These are phyloP conservation scores for Stemphylium vesicarium DNA, from an alignment of 2,329 filamentous ascomycete genomes.

Conservation along the genomic window DNA sequence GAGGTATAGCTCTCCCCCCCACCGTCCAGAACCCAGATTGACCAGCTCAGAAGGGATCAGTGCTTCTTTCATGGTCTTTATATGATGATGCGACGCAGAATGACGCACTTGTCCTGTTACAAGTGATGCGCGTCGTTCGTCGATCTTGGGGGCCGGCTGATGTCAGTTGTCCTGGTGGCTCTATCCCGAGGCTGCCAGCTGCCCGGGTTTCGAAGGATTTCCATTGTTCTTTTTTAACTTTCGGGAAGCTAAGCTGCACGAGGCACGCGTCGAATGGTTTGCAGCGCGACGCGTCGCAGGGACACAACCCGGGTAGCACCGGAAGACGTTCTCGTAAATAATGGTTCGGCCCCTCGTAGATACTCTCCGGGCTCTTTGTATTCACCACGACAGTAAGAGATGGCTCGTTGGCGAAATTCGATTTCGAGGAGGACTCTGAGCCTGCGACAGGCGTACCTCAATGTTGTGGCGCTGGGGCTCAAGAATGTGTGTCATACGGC, in stretches of 20 bases:
- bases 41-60: background rate
- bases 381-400: too few species aligned
- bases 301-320: background rate
- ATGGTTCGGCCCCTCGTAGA: too few species aligned
- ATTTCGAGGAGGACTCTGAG: too few species aligned
- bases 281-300: background rate
- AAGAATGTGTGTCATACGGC: too few species aligned
- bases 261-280: background rate
- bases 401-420: too few species aligned
- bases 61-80: background rate
- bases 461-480: too few species aligned
- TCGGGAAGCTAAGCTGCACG: background rate
- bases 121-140: constrained; percentile 8
- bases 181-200: too few species aligned
- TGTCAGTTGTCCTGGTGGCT: too few species aligned
- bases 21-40: background rate
- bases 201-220: too few species aligned
- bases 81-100: constrained; percentile 10
- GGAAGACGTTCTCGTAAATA: background rate
- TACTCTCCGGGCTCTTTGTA: too few species aligned
- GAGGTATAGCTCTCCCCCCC: background rate
- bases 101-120: constrained; percentile 3
- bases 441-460: too few species aligned
- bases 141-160: constrained; percentile 1
- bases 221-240: background rate